These are phyloP conservation scores for Fusarium sp. DNA, from an alignment of 2,329 filamentous ascomycete genomes.

Conservation along the genomic window DNA sequence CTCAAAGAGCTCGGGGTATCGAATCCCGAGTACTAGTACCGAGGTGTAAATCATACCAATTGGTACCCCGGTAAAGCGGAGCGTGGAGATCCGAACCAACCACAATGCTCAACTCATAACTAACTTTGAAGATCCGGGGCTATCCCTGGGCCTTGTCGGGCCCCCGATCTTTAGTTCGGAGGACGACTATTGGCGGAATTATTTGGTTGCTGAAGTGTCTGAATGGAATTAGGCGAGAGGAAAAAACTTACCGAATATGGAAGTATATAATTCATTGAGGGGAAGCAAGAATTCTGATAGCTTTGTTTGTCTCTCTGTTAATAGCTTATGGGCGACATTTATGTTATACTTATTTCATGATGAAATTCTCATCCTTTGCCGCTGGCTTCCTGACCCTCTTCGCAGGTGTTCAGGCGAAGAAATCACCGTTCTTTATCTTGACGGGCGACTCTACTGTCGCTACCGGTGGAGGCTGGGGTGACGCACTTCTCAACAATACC, in stretches of 20 bases:
- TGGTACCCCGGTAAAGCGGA: background rate
- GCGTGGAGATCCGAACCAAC: background rate
- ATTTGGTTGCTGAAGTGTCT: fast-evolving
- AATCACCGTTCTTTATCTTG: conserved; percentile 15
- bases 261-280: background rate
- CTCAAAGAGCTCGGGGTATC: fast-evolving
- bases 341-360: background rate
- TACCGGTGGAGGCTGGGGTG: conserved; percentile 4
- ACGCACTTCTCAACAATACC: conserved; percentile 7
- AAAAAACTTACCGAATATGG: background rate
- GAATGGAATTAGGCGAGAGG: fast-evolving
- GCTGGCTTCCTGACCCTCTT: background rate
- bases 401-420: background rate
- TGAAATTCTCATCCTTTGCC: background rate
- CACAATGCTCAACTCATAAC: background rate
- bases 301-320: no score
- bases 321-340: background rate
- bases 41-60: background rate
- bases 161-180: background rate
- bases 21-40: background rate
- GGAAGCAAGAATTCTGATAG: background rate
- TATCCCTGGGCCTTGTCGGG: background rate
- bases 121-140: background rate
- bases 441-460: conserved; percentile 25
- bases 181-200: background rate